Evolutionary conservation across 495 filamentous ascomycete genomes (phyloP).

Genomic region (Entonaema liquescens): DNA sequence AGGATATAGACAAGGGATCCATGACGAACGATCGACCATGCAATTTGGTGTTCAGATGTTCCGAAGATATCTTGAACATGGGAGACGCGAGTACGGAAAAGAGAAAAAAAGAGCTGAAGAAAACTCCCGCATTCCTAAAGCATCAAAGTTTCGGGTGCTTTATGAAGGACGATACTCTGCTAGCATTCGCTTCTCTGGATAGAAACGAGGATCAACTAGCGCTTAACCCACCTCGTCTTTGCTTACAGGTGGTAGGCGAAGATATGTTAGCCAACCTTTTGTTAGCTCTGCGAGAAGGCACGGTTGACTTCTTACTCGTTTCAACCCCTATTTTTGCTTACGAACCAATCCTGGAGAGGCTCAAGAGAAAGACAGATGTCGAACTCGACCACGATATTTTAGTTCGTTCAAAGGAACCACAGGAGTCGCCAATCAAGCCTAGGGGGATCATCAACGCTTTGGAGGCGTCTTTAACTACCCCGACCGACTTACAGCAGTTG

Average conservation of each 20-base stretch:
- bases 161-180: slow-evolving; percentile 56
- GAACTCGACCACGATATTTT: slow-evolving; percentile 41
- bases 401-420: slow-evolving; percentile 21
- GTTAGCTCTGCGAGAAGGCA: slow-evolving; percentile 46
- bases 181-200: slow-evolving; percentile 70
- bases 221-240: slow-evolving; percentile 56
- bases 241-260: slow-evolving; percentile 60
- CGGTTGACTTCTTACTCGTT: slow-evolving; percentile 64
- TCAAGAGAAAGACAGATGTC: slow-evolving; percentile 64
- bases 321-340: slow-evolving; percentile 76
- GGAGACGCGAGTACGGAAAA: slow-evolving; percentile 33
- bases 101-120: slow-evolving; percentile 57
- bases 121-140: slow-evolving; percentile 61
- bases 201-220: slow-evolving; percentile 64
- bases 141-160: slow-evolving; percentile 72
- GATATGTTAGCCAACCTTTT: slow-evolving; percentile 44
- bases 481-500: slow-evolving; percentile 20
- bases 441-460: slow-evolving; percentile 10
- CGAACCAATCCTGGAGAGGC: slow-evolving; percentile 69
- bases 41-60: slow-evolving; percentile 56
- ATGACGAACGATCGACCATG: slow-evolving; percentile 46
- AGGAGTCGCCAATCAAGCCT: slow-evolving; percentile 24
- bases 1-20: slow-evolving; percentile 42
- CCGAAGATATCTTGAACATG: slow-evolving; percentile 57
- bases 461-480: not conserved